Percentiles rank a stretch among this genome's conserved stretches.
Evolutionary conservation across 2,329 filamentous ascomycete genomes (phyloP).

Genomic region (Thielaviopsis ethacetica): DNA sequence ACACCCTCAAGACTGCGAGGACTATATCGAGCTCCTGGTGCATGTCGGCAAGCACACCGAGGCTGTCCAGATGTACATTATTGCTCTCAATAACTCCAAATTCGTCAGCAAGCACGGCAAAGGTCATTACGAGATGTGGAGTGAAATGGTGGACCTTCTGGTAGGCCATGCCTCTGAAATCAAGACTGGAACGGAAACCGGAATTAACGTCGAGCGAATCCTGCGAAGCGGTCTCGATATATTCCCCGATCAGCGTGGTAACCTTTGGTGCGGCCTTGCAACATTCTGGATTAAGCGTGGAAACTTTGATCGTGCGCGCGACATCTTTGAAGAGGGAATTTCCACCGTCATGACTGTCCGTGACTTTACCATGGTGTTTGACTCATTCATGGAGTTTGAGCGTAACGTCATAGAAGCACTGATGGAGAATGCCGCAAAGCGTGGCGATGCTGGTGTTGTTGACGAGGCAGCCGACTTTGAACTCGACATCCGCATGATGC

Average conservation of each 20-base stretch:
- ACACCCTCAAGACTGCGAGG: slow-evolving; percentile 86
- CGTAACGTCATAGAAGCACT: slow-evolving; percentile 84
- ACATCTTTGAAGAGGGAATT: slow-evolving; percentile 90
- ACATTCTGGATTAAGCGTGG: slow-evolving; percentile 93
- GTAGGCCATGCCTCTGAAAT: slow-evolving; percentile 82
- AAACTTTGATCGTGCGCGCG: slow-evolving; percentile 80
- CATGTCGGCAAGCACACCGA: slow-evolving; percentile 76
- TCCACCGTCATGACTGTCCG: slow-evolving; percentile 97
- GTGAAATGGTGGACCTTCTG: slow-evolving; percentile 87
- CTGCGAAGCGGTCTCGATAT: slow-evolving; percentile 79
- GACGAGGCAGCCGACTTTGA: slow-evolving; percentile 85
- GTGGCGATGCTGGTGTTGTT: slow-evolving; percentile 60
- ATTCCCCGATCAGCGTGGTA: slow-evolving; percentile 87
- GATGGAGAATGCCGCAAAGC: slow-evolving; percentile 70
- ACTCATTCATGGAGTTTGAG: slow-evolving; percentile 92
- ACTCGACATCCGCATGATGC: slow-evolving; percentile 90
- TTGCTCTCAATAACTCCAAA: slow-evolving; percentile 74
- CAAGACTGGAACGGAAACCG: slow-evolving; percentile 61
- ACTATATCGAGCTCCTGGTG: slow-evolving; percentile 79
- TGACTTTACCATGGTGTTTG: slow-evolving; percentile 92
- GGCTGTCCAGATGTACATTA: slow-evolving; percentile 79
- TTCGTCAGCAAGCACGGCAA: slow-evolving; percentile 90
- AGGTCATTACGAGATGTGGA: slow-evolving; percentile 93
- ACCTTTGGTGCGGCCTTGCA: slow-evolving; percentile 85
- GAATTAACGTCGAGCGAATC: slow-evolving; percentile 82